These are phyloP conservation scores for Epichloe sylvatica DNA, from an alignment of 2,329 filamentous ascomycete species.

Conservation along the genomic window DNA sequence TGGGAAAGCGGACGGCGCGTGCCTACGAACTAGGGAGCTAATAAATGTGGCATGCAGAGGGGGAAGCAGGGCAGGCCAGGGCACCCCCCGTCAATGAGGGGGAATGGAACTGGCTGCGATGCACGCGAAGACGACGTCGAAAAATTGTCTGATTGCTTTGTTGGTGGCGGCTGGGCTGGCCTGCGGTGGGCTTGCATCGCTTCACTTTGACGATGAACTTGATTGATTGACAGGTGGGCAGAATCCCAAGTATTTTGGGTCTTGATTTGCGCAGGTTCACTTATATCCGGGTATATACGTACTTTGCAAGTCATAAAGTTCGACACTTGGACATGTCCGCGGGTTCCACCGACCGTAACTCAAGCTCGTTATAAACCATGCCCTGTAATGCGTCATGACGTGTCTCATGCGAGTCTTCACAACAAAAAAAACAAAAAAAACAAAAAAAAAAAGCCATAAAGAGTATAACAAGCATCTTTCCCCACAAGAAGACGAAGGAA, in stretches of 20 bases:
- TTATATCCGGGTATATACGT: conserved; percentile 5
- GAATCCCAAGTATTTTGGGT: not conserved
- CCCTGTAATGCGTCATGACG: not conserved
- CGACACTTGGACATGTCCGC: not conserved
- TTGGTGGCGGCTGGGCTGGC: not conserved
- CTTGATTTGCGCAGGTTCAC: not conserved
- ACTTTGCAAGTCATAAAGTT: not conserved
- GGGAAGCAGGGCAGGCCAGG: no score
- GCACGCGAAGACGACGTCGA: no score
- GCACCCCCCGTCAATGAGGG: no score
- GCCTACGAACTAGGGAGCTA: no score
- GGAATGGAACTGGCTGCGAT: no score
- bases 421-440: not conserved
- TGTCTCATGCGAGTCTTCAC: not conserved
- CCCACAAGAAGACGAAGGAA: not conserved
- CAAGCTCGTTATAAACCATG: conserved; percentile 2
- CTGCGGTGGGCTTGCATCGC: no score
- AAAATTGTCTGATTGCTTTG: not conserved
- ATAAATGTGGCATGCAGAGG: no score
- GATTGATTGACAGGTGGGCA: not conserved
- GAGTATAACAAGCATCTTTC: not conserved
- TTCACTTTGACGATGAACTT: not conserved
- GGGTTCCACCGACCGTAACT: not conserved
- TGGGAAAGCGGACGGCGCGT: no score
- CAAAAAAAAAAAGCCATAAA: not conserved